Evolutionary conservation across 2,329 filamentous ascomycete species (phyloP).

Genomic region (Chrysoporthe deuterocubensis): DNA sequence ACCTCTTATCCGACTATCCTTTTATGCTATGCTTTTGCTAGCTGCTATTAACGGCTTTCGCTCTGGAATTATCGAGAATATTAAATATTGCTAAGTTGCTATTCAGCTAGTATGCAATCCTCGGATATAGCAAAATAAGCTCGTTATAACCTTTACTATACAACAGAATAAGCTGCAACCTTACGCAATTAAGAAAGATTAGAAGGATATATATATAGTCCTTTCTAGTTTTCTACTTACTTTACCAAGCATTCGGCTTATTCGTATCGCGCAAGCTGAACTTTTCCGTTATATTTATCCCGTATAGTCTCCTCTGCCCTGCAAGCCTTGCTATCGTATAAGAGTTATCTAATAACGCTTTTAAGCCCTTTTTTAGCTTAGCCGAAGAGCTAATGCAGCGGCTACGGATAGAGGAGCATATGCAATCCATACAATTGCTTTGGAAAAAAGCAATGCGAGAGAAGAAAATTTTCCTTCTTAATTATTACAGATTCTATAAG

Average conservation of each 20-base stretch:
- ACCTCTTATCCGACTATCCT: background rate
- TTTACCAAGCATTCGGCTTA: background rate
- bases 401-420: background rate
- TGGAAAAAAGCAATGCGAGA: background rate
- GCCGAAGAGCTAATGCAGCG: background rate
- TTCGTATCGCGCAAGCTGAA: background rate
- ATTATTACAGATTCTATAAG: background rate
- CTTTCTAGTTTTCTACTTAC: background rate
- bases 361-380: background rate
- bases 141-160: constrained; percentile 1
- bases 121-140: background rate
- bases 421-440: background rate
- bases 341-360: background rate
- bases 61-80: constrained; percentile 1
- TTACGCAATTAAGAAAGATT: background rate
- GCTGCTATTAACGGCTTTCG: background rate
- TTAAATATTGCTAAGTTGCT: constrained; percentile 1
- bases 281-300: background rate
- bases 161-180: constrained; percentile 4
- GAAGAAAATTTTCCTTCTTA: background rate
- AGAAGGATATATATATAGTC: background rate
- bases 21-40: background rate
- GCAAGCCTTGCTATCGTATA: constrained; percentile 5
- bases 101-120: background rate
- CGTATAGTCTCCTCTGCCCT: background rate